Conservation (phyloP, 1,284 basidiomycete genomes). For the Serendipita sp. region DNA sequence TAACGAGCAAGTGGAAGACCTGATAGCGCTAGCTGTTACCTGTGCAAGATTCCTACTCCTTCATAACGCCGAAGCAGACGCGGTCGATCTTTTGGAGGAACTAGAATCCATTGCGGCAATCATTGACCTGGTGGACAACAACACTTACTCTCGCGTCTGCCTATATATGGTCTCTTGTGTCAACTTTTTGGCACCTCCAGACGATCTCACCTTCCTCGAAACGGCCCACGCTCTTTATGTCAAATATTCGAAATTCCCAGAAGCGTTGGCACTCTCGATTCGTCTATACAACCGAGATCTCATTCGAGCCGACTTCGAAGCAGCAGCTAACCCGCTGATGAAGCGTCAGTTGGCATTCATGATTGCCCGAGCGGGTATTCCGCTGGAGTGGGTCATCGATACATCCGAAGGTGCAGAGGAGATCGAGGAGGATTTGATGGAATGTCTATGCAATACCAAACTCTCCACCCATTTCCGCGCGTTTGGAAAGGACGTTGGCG, state of each 20-base stretch:
- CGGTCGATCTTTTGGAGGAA: conserved; percentile 91
- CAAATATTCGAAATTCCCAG: conserved; percentile 77
- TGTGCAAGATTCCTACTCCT: conserved; percentile 85
- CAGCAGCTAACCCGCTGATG: conserved; percentile 87
- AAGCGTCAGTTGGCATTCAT: conserved; percentile 91
- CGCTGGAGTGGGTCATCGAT: conserved; percentile 77
- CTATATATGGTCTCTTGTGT: conserved; percentile 97
- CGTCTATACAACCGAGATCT: conserved; percentile 73
- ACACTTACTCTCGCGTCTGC: conserved; percentile 88
- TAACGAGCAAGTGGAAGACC: conserved; percentile 50
- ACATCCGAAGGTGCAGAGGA: conserved; percentile 39
- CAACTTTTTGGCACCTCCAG: conserved; percentile 82
- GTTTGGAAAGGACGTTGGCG: conserved; percentile 92
- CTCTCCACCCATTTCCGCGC: conserved; percentile 77
- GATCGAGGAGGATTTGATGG: conserved; percentile 67
- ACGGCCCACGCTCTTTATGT: conserved; percentile 87
- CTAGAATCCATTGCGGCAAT: conserved; percentile 82
- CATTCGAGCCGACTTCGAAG: conserved; percentile 79
- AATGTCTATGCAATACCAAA: conserved; percentile 73
- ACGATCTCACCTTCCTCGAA: conserved; percentile 81
- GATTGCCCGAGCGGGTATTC: conserved; percentile 84
- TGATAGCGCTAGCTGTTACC: conserved; percentile 66
- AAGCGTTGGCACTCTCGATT: conserved; percentile 81
- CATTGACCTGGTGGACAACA: conserved; percentile 64
- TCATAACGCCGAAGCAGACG: conserved; percentile 97